Percentiles rank a stretch among this genome's conserved stretches.
Evolutionary conservation across 1,284 basidiomycete genomes (phyloP).

Genomic region (Pholiota adiposa): DNA sequence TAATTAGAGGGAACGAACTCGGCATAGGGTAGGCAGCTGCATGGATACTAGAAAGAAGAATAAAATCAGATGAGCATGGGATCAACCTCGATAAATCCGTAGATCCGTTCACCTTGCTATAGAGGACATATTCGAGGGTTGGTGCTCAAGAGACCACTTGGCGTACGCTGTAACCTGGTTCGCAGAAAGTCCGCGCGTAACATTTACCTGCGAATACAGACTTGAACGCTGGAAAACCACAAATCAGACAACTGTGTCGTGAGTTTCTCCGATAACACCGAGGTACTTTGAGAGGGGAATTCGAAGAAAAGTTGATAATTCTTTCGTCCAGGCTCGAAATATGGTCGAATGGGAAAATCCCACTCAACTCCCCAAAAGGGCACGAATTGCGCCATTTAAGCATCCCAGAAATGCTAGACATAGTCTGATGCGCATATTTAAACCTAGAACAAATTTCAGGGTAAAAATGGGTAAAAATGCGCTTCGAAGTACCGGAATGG

Average conservation of each 20-base stretch:
- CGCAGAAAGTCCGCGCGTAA: constrained; percentile 58
- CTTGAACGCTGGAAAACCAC: constrained; percentile 17
- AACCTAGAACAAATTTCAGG: constrained; percentile 34
- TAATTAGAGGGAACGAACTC: constrained; percentile 48
- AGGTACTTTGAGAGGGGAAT: constrained; percentile 28
- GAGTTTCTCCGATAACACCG: constrained; percentile 1
- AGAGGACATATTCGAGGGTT: constrained; percentile 34
- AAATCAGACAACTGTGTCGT: not conserved
- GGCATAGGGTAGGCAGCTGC: constrained; percentile 51
- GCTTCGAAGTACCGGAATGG: constrained; percentile 57
- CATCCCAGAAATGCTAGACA: constrained; percentile 50
- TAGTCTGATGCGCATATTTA: constrained; percentile 41
- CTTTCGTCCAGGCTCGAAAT: constrained; percentile 34
- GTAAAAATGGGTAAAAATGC: constrained; percentile 7
- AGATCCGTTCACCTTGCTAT: constrained; percentile 36
- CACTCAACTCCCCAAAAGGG: constrained; percentile 62
- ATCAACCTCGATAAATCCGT: not conserved
- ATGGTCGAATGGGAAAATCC: constrained; percentile 50
- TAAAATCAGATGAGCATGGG: constrained; percentile 3
- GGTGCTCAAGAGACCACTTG: constrained; percentile 35
- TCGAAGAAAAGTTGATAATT: constrained; percentile 51
- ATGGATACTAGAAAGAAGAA: constrained; percentile 38
- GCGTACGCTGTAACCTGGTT: constrained; percentile 41
- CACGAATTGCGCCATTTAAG: constrained; percentile 60
- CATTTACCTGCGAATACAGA: constrained; percentile 49